phyloP scores from a whole-genome alignment of 139 green algal species.

The Nannochloris sp. region DNA sequence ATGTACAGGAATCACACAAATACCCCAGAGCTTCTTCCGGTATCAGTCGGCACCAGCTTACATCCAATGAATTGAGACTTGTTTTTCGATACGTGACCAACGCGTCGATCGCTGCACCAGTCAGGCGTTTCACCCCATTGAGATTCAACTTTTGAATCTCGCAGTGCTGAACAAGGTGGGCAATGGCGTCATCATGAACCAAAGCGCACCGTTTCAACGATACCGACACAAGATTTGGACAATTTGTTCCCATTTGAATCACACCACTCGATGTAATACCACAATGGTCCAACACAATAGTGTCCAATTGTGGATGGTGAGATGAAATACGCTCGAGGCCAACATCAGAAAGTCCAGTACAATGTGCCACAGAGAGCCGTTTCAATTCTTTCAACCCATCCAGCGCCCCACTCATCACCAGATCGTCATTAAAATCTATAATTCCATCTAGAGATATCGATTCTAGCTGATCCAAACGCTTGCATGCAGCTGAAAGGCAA shows the following conservation, averaged over 20 bases:
- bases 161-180: slow-evolving; percentile 11
- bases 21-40: slow-evolving; percentile 25
- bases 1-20: slow-evolving; percentile 37
- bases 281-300: slow-evolving; percentile 5
- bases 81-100: neutral
- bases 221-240: slow-evolving; percentile 16
- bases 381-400: slow-evolving; percentile 21
- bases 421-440: neutral
- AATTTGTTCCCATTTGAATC: neutral
- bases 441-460: slow-evolving; percentile 35
- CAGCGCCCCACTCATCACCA: neutral
- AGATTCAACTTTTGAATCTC: slow-evolving; percentile 28
- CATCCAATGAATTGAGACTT: slow-evolving; percentile 33
- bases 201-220: slow-evolving; percentile 35
- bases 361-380: slow-evolving; percentile 17
- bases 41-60: slow-evolving; percentile 41
- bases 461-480: slow-evolving; percentile 26
- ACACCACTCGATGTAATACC: neutral
- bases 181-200: slow-evolving; percentile 36
- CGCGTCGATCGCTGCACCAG: neutral
- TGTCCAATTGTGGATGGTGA: neutral
- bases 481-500: slow-evolving; percentile 13
- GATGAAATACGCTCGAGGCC: neutral
- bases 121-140: slow-evolving; percentile 18
- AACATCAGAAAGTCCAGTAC: slow-evolving; percentile 1